Percentiles rank a stretch among this genome's conserved stretches.
Conservation (phyloP, 768 basidiomycete species). For the Hebeloma cylindrosporum region DNA sequence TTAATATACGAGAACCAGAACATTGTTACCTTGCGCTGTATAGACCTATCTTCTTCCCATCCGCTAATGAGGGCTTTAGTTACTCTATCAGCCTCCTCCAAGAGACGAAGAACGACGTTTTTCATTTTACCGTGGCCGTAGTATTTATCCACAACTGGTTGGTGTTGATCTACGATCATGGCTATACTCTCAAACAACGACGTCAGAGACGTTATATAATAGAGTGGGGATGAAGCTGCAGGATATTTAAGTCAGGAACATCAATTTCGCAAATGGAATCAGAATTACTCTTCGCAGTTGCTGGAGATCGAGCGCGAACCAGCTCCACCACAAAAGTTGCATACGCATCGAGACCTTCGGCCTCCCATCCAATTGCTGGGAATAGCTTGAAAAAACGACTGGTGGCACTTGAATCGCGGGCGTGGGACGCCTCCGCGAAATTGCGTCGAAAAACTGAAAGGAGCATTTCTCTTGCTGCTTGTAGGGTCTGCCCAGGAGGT, state of each 20-base stretch:
- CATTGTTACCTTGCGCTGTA: slow-evolving; percentile 69
- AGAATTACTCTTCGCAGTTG: slow-evolving; percentile 74
- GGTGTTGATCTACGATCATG: slow-evolving; percentile 95
- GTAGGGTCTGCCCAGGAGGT: slow-evolving; percentile 82
- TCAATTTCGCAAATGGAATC: no score
- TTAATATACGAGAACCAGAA: background rate
- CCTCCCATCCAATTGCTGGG: slow-evolving; percentile 92
- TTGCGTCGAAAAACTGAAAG: slow-evolving; percentile 75
- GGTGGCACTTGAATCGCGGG: slow-evolving; percentile 81
- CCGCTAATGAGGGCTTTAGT: slow-evolving; percentile 70
- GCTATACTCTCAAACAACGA: slow-evolving; percentile 94
- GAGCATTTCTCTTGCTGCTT: slow-evolving; percentile 70
- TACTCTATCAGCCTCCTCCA: slow-evolving; percentile 87
- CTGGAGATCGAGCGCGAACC: slow-evolving; percentile 74
- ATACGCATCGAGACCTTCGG: slow-evolving; percentile 89
- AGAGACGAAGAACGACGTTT: slow-evolving; percentile 67
- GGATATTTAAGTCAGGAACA: slow-evolving; percentile 2
- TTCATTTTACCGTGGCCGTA: slow-evolving; percentile 90
- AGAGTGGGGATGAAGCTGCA: slow-evolving; percentile 86
- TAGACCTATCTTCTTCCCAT: slow-evolving; percentile 90
- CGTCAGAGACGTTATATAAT: slow-evolving; percentile 88
- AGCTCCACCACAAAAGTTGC: slow-evolving; percentile 91
- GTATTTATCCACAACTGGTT: slow-evolving; percentile 97
- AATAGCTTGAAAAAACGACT: slow-evolving; percentile 97
- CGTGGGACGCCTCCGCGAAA: slow-evolving; percentile 79